phyloP scores from a whole-genome alignment of 1,284 basidiomycete species.

The Ganoderma lingzhi region DNA sequence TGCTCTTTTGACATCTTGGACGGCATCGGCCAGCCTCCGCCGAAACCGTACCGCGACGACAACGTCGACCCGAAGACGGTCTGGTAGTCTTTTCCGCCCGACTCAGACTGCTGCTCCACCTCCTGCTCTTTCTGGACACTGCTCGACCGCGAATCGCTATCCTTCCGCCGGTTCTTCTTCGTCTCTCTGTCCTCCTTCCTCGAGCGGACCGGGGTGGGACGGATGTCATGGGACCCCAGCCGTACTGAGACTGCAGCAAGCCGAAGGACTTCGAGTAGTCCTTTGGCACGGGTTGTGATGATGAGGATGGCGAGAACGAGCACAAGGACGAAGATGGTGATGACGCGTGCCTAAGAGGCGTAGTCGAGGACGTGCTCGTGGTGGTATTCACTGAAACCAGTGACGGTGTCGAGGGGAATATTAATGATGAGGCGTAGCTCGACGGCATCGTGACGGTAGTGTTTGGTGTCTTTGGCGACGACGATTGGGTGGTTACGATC shows the following conservation, averaged over 20 bases:
- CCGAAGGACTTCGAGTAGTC: slow-evolving; percentile 19
- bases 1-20: slow-evolving; percentile 1
- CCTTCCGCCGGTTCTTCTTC: slow-evolving; percentile 1
- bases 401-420: slow-evolving; percentile 16
- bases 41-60: slow-evolving; percentile 16
- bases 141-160: background rate
- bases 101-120: background rate
- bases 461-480: slow-evolving; percentile 29
- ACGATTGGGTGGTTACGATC: background rate
- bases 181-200: background rate
- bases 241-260: slow-evolving; percentile 18
- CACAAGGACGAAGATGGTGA: background rate
- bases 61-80: slow-evolving; percentile 17
- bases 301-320: slow-evolving; percentile 1
- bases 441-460: slow-evolving; percentile 14
- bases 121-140: background rate
- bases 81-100: slow-evolving; percentile 10
- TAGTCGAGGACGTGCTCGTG: slow-evolving; percentile 14
- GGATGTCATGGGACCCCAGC: slow-evolving; percentile 14
- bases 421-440: slow-evolving; percentile 5
- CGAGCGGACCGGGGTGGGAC: background rate
- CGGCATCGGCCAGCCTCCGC: slow-evolving; percentile 7
- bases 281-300: slow-evolving; percentile 6
- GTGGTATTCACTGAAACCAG: slow-evolving; percentile 19
- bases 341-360: slow-evolving; percentile 7